Base-by-base conservation (phyloP, 2,329 filamentous ascomycete genomes). In the Colletotrichum sp. region DNA sequence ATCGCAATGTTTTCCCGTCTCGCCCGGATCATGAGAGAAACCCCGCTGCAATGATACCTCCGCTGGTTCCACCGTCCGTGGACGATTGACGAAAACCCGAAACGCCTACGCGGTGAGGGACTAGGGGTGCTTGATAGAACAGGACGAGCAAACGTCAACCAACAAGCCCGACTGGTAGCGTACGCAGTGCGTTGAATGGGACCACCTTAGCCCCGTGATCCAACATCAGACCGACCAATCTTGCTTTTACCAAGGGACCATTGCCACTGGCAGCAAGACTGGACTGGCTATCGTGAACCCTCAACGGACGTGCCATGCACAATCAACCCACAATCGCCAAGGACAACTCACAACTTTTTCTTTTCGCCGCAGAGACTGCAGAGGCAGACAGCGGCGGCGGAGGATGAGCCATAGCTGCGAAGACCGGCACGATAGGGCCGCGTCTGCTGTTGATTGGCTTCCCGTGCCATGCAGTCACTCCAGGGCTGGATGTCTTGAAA, bases 401-500 rank as follows among this genome's bases (percentile, higher is more conserved):
- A 64, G 62, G 69, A 64, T 70, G 58, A 48, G 38, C 48, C 58
- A 48, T 65, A 18, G n/a, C 48, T 38, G 58, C 30, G 70, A 28
- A 56, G 30, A 26, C 24, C 64, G 24, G 58, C 32, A 68, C 36
- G 34, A 61, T 55, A 43, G 58, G 58, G 32, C 66, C 60, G 58
- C 61, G 36, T 75, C 65, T 34, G 65, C 32, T 55, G 48, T 15
- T 73, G 58, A 76, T 74, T 76, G 74, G 74, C 71, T 66, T 36
- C 9, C 28, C 16, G 26, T 21, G 30, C 36, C 36, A 64, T 48
- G 69, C 48, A 76, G 26, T 73, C 71, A 67, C 60, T 66, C 66
- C 21, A 43, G 26, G 71, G 71, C 74, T 69, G 74, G 48, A 52
- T 75, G 24, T 48, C 70, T 70, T 77, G 76, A 77, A 77, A 77